Percentiles rank a stretch among this genome's conserved stretches.
Evolutionary conservation across 2,329 filamentous ascomycete species (phyloP).

Genomic region (Trichoderma afroharzianum): DNA sequence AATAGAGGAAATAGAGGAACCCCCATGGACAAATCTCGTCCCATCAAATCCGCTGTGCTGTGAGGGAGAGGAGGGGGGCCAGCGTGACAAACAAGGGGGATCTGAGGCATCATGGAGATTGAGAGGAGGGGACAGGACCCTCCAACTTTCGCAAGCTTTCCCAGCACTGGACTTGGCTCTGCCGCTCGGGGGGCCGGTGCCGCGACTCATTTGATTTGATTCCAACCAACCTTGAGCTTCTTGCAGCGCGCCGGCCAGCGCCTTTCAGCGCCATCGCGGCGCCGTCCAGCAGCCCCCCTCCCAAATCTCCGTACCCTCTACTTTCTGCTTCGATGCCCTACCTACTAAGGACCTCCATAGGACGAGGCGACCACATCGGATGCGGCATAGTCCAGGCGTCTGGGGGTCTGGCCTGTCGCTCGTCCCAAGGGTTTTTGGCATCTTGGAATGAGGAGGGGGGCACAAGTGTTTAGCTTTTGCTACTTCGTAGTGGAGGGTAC

Average conservation of each 20-base stretch:
- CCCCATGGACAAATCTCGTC: not conserved
- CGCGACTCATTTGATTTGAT: not conserved
- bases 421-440: not conserved
- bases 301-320: not conserved
- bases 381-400: not conserved
- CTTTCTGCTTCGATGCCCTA: not conserved
- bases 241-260: not conserved
- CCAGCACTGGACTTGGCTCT: not conserved
- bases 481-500: slow-evolving; percentile 3
- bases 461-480: slow-evolving; percentile 1
- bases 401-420: not conserved
- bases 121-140: not conserved
- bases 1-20: not conserved
- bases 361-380: not conserved
- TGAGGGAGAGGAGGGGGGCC: not conserved
- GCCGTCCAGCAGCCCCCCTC: not conserved
- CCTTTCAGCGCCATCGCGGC: slow-evolving; percentile 6
- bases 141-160: not conserved
- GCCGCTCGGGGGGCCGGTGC: not conserved
- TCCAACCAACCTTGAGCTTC: not conserved
- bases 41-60: not conserved
- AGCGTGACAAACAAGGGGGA: not conserved
- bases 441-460: not conserved
- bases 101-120: not conserved
- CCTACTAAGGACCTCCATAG: too few relatives aligned